Conservation (phyloP, 2,329 filamentous ascomycete genomes). For the Gaeumannomyces sp. region DNA sequence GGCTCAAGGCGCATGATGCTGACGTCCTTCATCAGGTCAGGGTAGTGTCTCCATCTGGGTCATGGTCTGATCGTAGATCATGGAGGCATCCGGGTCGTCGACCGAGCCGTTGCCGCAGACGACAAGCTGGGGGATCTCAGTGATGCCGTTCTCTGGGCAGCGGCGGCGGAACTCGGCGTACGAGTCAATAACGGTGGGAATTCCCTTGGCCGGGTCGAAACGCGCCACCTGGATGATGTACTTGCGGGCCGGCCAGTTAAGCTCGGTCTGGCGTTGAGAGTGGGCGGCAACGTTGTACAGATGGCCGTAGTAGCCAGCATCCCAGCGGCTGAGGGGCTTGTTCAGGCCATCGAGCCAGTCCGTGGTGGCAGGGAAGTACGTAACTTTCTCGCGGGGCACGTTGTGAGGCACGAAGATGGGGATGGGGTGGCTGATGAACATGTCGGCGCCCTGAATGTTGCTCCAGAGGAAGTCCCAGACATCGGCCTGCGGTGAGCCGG, state of each 20-base stretch:
- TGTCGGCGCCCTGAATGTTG: slow-evolving; percentile 62
- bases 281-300: slow-evolving; percentile 62
- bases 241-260: slow-evolving; percentile 54
- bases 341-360: slow-evolving; percentile 82
- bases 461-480: slow-evolving; percentile 73
- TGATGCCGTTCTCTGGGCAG: slow-evolving; percentile 44
- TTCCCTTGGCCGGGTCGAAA: slow-evolving; percentile 79
- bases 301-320: slow-evolving; percentile 66
- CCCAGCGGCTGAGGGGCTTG: slow-evolving; percentile 65
- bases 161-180: slow-evolving; percentile 66
- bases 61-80: slow-evolving; percentile 68
- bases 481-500: slow-evolving; percentile 62
- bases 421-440: slow-evolving; percentile 80
- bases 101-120: slow-evolving; percentile 75
- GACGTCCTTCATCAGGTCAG: slow-evolving; percentile 57
- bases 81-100: slow-evolving; percentile 70
- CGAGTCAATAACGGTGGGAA: slow-evolving; percentile 67
- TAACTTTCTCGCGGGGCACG: slow-evolving; percentile 60
- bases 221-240: slow-evolving; percentile 78
- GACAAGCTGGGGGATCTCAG: slow-evolving; percentile 62
- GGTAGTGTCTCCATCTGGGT: slow-evolving; percentile 59
- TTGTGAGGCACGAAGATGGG: slow-evolving; percentile 65
- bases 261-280: slow-evolving; percentile 50
- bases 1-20: slow-evolving; percentile 72
- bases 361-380: slow-evolving; percentile 73